Evolutionary conservation across 2,329 filamentous ascomycete species (phyloP), one percentile per base, ranked within the genome.

Genomic region (Zymoseptoria pseudotritici): DNA sequence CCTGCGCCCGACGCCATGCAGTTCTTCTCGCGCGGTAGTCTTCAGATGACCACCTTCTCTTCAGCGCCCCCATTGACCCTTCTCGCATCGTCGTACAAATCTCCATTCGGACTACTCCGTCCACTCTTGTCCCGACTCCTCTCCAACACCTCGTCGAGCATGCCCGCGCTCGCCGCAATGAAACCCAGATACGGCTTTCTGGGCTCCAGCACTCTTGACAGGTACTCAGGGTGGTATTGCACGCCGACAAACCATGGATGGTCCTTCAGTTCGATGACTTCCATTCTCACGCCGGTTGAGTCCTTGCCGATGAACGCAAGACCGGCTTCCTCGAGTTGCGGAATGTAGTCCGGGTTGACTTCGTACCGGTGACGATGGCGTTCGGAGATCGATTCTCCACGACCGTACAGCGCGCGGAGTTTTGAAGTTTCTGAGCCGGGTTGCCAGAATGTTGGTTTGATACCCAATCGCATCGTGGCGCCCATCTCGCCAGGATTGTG

Each of bases 281-380:
- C 91, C 87, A 94, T 91, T 31, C 91, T 83, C 67, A 87, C 83
- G 52, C 88, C 89, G 61, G 82, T 85, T 60, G 89, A 86, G 69
- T 95, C 91, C 74, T 91, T 91, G 64, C 88, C 89, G 60, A 92
- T 82, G 70, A 95, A 92, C 50, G 81, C 78, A 31, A 96, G 78
- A 0, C 91, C 91, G 4, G 81, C 84, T 53, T 82, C 76, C 65
- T 90, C 82, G 3, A 96, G 79, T 31, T 77, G 76, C 3, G 87
- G 84, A 56, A 95, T 84, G 70, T 87, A 87, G 10, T 84, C 82
- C 0, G 91, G 91, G 76, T 96, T 96, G 65, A 96, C 89, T 77
- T 96, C 91, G 73, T 96, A 96, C 46, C 91, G 84, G 76, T 96
- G 91, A 61, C 91, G 85, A 74, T 96, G 91, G 55, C 91, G 84